phyloP scores from a whole-genome alignment of 495 filamentous ascomycete genomes.

The Elasticomyces elasticus region DNA sequence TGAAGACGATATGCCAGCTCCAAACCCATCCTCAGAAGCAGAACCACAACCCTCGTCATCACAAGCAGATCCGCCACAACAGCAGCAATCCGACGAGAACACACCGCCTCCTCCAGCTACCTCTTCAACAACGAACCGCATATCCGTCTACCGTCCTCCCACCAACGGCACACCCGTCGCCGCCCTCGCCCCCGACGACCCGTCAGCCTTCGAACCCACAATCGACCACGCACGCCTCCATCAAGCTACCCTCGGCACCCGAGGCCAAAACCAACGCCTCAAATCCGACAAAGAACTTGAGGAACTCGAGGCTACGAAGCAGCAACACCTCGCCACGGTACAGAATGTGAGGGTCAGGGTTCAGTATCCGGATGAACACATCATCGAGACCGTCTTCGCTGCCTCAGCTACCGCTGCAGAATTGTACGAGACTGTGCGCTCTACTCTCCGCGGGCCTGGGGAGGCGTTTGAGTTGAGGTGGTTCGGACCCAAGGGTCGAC shows the following conservation, averaged over 20 bases:
- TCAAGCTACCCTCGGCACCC: constrained; percentile 57
- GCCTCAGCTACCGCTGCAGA: constrained; percentile 51
- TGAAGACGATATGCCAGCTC: background rate
- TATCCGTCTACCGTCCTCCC: constrained; percentile 70
- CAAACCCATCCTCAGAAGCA: constrained; percentile 15
- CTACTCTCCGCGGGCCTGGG: constrained; percentile 38
- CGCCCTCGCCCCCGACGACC: constrained; percentile 51
- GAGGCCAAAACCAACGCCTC: constrained; percentile 57
- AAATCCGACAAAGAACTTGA: constrained; percentile 58
- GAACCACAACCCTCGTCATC: constrained; percentile 21
- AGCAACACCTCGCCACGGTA: constrained; percentile 51
- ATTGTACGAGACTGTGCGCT: constrained; percentile 57
- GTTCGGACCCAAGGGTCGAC: constrained; percentile 11
- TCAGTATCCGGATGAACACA: constrained; percentile 75
- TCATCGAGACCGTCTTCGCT: constrained; percentile 53
- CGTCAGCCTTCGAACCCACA: constrained; percentile 70
- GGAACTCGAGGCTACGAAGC: constrained; percentile 46
- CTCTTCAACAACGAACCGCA: constrained; percentile 27
- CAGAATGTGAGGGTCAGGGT: constrained; percentile 66
- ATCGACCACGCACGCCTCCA: constrained; percentile 76
- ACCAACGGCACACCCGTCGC: constrained; percentile 63
- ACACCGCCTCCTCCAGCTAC: constrained; percentile 5
- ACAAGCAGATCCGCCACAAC: constrained; percentile 15
- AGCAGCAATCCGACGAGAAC: background rate
- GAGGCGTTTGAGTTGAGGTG: constrained; percentile 46